Percentiles rank a stretch among this genome's conserved stretches.
phyloP scores from a whole-genome alignment of 2,329 filamentous ascomycete genomes.

The Colletotrichum australisinense region DNA sequence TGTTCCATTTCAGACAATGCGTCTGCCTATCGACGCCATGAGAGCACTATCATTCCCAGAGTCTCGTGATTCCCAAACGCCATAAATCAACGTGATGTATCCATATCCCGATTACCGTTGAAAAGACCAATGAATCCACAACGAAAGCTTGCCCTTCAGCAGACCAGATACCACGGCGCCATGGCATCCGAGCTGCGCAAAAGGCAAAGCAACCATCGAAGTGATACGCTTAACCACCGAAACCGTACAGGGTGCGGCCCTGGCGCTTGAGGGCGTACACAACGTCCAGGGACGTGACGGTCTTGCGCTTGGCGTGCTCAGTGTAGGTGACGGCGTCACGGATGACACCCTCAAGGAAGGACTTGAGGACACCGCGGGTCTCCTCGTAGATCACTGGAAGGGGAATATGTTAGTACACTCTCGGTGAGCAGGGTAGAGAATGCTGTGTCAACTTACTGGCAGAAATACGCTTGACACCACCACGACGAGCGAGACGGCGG shows the following conservation, averaged over 20 bases:
- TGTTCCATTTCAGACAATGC: conserved; percentile 38
- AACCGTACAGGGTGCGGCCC: conserved; percentile 85
- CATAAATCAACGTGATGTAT: conserved; percentile 39
- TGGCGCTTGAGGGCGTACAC: conserved; percentile 77
- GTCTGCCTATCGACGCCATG: conserved; percentile 38
- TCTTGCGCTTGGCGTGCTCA: conserved; percentile 86
- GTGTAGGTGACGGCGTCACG: conserved; percentile 83
- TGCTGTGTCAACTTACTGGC: conserved; percentile 72
- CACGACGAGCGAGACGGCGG: conserved; percentile 97
- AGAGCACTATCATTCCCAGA: conserved; percentile 36
- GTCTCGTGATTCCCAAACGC: conserved; percentile 40
- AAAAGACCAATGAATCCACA: conserved; percentile 33
- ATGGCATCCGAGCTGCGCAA: conserved; percentile 7
- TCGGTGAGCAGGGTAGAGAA: background rate
- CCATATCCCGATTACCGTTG: conserved; percentile 33
- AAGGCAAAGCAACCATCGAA: conserved; percentile 5
- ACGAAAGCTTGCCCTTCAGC: background rate
- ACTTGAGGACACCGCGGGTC: conserved; percentile 82
- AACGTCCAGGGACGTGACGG: conserved; percentile 77
- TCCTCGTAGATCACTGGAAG: conserved; percentile 79
- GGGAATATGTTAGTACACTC: conserved; percentile 30
- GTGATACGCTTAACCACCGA: conserved; percentile 77
- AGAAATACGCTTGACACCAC: conserved; percentile 99
- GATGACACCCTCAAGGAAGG: conserved; percentile 82
- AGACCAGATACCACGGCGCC: background rate